Base-by-base conservation (phyloP, 164 flowering plant species). In the Santalum album region DNA sequence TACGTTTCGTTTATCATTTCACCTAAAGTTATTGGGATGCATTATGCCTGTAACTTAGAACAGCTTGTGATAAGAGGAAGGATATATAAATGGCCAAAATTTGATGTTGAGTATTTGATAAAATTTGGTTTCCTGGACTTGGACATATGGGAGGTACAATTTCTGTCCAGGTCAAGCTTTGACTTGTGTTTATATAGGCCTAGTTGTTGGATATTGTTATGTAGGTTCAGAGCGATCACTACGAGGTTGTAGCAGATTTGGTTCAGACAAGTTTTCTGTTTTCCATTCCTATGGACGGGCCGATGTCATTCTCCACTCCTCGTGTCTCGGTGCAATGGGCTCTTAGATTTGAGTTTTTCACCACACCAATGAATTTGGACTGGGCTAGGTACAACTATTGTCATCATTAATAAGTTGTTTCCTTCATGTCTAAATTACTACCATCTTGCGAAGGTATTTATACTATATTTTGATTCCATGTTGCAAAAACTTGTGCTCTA, bases 201-300 rank as follows among this genome's bases (percentile, higher is more conserved):
- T 45, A 12, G 19, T 42, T 45, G 15, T 45, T 20, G 24, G 49
- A 45, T 45, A 27, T 62, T 60, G 47, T 20, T 42, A 7, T 55
- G 50, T 51, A 92, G 99, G 78, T 90, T 65, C 97, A 89, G 62
- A 87, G 97, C 45, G 99, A 92, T 69, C 81, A 84, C 68, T 76
- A 94, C 59, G 95, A 94, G 68, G 86, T 90, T 63, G 97, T 94
- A 70, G 95, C 96, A 25, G 99, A 94, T 76, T 71, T 94, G 75
- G 62, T 90, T 42, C 96, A 90, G 67, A 82, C 96, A 50, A 85
- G 97, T 78, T 90, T 94, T 73, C 85, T 94, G 26, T 90, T 90
- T 58, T 87, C 97, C 40, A 75, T 94, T 69, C 99, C 97, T 21
- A 79, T 78, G 78, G 99, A 94, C 73, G 99, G 99, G 44, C 97